Percentiles rank a stretch among this genome's conserved stretches.
Conservation (phyloP, 345 rosid genomes). For the Murraya koenigii region DNA sequence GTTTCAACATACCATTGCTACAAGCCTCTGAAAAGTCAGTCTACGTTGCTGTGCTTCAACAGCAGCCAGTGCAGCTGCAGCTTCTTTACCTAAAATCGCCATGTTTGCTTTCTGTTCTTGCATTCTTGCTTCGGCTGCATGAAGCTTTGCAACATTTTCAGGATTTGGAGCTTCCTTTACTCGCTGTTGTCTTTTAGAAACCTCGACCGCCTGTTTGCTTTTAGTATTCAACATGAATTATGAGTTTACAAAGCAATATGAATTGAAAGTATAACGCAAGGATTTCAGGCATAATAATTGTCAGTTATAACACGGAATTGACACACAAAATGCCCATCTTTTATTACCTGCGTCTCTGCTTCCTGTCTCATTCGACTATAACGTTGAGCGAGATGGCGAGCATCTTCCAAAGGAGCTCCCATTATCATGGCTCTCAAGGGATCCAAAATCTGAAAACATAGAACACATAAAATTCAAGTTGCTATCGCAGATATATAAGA, state of each 20-base stretch:
- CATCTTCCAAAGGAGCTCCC: conserved; percentile 85
- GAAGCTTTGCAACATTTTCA: conserved; percentile 90
- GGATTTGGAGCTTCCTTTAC: conserved; percentile 81
- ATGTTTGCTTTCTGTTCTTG: conserved; percentile 81
- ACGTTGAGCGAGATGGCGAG: conserved; percentile 97
- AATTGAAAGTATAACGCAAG: conserved; percentile 4
- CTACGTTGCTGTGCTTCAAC: conserved; percentile 94
- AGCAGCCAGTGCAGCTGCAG: conserved; percentile 92
- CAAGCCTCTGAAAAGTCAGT: conserved; percentile 88
- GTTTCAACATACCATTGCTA: conserved; percentile 61
- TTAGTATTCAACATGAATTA: conserved; percentile 29
- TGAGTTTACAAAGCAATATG: conserved; percentile 19
- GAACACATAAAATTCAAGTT: neutral
- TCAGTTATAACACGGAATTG: conserved; percentile 1
- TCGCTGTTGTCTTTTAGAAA: conserved; percentile 74
- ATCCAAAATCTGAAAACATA: conserved; percentile 61
- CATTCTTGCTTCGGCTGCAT: conserved; percentile 81
- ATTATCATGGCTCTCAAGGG: conserved; percentile 84
- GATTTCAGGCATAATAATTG: neutral
- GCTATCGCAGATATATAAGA: neutral
- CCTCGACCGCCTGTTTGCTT: conserved; percentile 72
- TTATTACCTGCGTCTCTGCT: conserved; percentile 83
- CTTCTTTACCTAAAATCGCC: conserved; percentile 98
- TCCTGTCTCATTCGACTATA: conserved; percentile 99
- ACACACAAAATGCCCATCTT: conserved; percentile 5